Evolutionary conservation across 1,139 yeast genomes (phyloP).

Genomic region (Groenewaldozyma auringiensis): DNA sequence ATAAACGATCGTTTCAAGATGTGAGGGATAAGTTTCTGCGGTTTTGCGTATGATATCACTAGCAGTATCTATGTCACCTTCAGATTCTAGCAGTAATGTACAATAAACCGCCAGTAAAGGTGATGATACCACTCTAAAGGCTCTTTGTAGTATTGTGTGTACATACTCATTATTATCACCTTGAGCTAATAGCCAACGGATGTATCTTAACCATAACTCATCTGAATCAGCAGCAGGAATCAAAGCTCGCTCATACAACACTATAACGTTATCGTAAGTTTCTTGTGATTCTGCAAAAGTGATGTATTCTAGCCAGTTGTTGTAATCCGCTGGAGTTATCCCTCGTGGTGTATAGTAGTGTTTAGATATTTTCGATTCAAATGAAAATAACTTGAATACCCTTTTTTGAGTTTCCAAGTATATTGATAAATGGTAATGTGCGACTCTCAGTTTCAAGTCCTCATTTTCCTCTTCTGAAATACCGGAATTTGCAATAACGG

Average conservation of each 20-base stretch:
- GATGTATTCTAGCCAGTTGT: conserved; percentile 55
- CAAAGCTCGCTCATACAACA: conserved; percentile 45
- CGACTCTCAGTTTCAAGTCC: conserved; percentile 26
- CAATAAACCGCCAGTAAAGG: conserved; percentile 30
- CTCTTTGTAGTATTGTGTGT: conserved; percentile 24
- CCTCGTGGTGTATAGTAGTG: conserved; percentile 43
- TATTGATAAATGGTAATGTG: conserved; percentile 35
- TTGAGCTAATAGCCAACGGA: conserved; percentile 36
- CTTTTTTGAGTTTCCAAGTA: conserved; percentile 57
- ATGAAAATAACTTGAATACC: conserved; percentile 48
- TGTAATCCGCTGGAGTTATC: conserved; percentile 40
- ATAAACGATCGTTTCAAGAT: conserved; percentile 25
- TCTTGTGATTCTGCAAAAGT: conserved; percentile 41
- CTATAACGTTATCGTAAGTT: conserved; percentile 28
- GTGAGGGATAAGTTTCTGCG: conserved; percentile 25
- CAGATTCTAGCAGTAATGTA: conserved; percentile 28
- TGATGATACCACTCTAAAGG: conserved; percentile 17
- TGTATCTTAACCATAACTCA: conserved; percentile 55
- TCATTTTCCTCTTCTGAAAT: conserved; percentile 20
- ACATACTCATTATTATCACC: conserved; percentile 17
- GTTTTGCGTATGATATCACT: conserved; percentile 23
- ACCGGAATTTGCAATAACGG: conserved; percentile 2
- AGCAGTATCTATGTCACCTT: conserved; percentile 25
- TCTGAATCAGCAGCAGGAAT: conserved; percentile 47
- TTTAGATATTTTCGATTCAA: conserved; percentile 49